Percentiles rank a stretch among this genome's conserved stretches.
Conservation (phyloP, 441 rosid species). For the Populus hybrid region DNA sequence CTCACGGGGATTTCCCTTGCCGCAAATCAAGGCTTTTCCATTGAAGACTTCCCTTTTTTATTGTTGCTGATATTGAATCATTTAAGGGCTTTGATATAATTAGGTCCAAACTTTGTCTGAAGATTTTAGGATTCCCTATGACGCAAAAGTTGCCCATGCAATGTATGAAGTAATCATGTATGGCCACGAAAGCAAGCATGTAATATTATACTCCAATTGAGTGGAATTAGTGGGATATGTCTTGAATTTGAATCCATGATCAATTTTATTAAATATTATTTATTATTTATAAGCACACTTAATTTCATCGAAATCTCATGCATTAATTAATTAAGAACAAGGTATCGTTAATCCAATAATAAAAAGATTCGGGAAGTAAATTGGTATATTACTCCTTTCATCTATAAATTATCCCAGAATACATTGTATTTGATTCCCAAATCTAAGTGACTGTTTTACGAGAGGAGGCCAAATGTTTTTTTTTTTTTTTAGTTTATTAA, state of each 20-base stretch:
- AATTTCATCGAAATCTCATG: not conserved
- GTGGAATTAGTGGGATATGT: not conserved
- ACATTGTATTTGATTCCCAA: not conserved
- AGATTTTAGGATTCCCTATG: slow-evolving; percentile 11
- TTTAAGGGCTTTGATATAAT: not conserved
- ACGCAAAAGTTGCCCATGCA: slow-evolving; percentile 7
- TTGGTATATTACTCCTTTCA: too few species aligned
- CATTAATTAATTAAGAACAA: not conserved
- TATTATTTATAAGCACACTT: too few species aligned
- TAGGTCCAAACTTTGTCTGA: slow-evolving; percentile 3
- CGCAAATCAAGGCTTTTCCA: slow-evolving; percentile 47
- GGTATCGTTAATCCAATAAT: not conserved
- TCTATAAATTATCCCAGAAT: not conserved
- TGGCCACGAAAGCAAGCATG: not conserved
- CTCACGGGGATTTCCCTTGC: not conserved
- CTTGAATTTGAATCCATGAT: not conserved
- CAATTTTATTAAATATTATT: too few species aligned
- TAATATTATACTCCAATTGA: not conserved
- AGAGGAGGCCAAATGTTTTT: too few species aligned
- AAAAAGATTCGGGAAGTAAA: not conserved
- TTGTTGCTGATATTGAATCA: not conserved
- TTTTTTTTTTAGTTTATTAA: too few species aligned
- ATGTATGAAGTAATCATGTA: not conserved
- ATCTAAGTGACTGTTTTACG: not conserved
- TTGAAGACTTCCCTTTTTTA: not conserved